These are phyloP conservation scores for Mallotus japonicus DNA, from an alignment of 441 rosid species.

Conservation along the genomic window DNA sequence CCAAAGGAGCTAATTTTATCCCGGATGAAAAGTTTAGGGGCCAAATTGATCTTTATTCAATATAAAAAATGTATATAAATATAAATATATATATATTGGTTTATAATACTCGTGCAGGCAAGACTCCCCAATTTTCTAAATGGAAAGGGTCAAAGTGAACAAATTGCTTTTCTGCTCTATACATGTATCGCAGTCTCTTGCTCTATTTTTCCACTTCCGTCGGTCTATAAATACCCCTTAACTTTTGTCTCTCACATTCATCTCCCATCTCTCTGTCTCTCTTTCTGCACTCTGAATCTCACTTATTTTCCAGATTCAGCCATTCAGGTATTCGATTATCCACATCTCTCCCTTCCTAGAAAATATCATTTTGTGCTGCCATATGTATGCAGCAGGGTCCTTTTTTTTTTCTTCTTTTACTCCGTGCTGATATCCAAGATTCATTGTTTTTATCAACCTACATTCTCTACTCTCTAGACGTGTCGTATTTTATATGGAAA, in stretches of 20 bases:
- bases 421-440: not conserved
- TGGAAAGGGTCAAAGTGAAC: no score
- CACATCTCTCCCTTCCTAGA: no score
- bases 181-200: no score
- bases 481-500: not conserved
- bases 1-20: no score
- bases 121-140: no score
- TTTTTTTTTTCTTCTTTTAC: not conserved
- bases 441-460: constrained; percentile 6
- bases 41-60: no score
- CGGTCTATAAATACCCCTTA: not conserved
- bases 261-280: not conserved
- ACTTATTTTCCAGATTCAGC: constrained; percentile 7
- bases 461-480: not conserved
- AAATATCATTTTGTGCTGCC: not conserved
- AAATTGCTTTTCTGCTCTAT: no score
- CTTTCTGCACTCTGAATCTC: not conserved
- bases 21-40: no score
- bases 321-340: not conserved
- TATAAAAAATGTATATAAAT: no score
- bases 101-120: no score
- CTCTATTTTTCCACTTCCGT: no score
- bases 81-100: no score
- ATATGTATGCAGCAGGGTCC: not conserved
- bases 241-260: not conserved